Evolutionary conservation across 805 yeast species (phyloP).

Genomic region (Wickerhamiella vanderwaltii): DNA sequence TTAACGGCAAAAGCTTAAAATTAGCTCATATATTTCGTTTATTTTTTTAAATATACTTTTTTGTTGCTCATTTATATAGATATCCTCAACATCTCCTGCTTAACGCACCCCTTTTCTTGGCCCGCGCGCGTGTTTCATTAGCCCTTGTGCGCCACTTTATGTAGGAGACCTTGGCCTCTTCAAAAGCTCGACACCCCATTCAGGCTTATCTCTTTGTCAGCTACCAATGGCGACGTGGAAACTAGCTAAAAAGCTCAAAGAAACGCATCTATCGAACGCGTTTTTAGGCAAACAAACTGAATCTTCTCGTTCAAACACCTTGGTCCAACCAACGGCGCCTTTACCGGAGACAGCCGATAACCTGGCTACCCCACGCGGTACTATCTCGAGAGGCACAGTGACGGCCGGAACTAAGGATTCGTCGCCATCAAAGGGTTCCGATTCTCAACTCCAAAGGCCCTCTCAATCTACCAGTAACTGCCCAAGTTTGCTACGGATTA

Average conservation of each 20-base stretch:
- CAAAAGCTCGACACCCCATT: background rate
- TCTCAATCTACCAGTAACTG: slow-evolving; percentile 17
- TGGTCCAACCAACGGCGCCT: slow-evolving; percentile 7
- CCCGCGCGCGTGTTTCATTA: too few relatives aligned
- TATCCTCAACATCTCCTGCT: background rate
- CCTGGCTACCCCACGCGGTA: slow-evolving; percentile 24
- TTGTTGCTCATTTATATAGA: background rate
- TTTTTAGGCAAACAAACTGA: slow-evolving; percentile 16
- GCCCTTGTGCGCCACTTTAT: too few relatives aligned
- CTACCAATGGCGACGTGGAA: slow-evolving; percentile 30
- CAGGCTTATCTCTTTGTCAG: slow-evolving; percentile 6
- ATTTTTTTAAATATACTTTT: background rate
- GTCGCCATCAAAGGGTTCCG: background rate
- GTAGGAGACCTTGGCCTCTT: too few relatives aligned
- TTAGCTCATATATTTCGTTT: background rate
- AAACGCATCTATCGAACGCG: slow-evolving; percentile 28
- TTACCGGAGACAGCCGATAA: slow-evolving; percentile 2
- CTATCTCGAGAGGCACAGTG: slow-evolving; percentile 21
- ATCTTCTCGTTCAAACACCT: slow-evolving; percentile 9
- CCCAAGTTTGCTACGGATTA: slow-evolving; percentile 37
- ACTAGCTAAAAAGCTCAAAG: slow-evolving; percentile 36
- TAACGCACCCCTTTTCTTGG: background rate
- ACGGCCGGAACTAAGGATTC: slow-evolving; percentile 19
- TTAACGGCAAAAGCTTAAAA: too few relatives aligned
- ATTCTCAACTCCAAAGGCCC: too few relatives aligned